phyloP scores from a whole-genome alignment of 306 rosid genomes.

The Albizia julibrissin region DNA sequence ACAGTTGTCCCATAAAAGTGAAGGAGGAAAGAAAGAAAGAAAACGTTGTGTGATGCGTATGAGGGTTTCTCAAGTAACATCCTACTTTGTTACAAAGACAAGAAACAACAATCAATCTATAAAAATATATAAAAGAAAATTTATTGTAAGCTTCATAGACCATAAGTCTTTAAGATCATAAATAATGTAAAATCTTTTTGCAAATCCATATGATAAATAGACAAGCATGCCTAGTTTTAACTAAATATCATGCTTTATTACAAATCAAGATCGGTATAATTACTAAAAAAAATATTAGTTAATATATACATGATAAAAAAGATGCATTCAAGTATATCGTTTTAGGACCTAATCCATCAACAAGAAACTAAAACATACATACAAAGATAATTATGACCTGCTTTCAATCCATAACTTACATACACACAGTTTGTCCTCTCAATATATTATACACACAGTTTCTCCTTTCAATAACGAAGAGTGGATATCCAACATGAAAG shows the following conservation, averaged over 20 bases:
- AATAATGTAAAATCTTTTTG: not conserved
- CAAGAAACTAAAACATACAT: no score
- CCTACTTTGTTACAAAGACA: conserved; percentile 75
- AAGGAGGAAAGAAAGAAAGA: not conserved
- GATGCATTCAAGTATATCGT: not conserved
- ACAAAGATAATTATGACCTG: no score
- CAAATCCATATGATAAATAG: not conserved
- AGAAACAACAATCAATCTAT: conserved; percentile 45
- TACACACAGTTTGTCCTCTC: no score
- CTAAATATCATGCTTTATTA: not conserved
- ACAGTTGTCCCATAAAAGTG: conserved; percentile 45
- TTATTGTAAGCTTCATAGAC: not conserved
- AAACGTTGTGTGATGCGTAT: conserved; percentile 42
- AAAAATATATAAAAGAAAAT: not conserved
- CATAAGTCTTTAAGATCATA: not conserved
- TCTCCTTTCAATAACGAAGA: no score
- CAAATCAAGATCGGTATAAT: no score
- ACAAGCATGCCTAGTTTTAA: not conserved
- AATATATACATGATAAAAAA: no score
- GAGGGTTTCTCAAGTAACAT: conserved; percentile 68
- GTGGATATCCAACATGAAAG: no score
- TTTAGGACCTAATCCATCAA: not conserved
- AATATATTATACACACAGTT: no score
- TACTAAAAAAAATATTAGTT: no score
- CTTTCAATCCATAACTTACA: no score